Percentiles rank a stretch among this genome's conserved stretches.
phyloP scores from a whole-genome alignment of 1,284 basidiomycete species.

The Puccinia horiana region DNA sequence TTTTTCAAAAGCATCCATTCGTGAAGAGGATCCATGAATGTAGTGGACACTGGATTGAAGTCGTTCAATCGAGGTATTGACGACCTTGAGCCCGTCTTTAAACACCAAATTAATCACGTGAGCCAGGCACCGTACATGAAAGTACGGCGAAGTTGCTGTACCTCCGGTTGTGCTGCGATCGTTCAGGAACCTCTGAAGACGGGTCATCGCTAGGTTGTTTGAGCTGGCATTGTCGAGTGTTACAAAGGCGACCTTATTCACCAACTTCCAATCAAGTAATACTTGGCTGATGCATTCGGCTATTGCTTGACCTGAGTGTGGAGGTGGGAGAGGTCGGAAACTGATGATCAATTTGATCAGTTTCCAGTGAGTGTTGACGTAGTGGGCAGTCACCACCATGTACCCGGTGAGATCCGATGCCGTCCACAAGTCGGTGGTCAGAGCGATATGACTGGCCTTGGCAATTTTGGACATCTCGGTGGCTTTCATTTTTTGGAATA shows the following conservation, averaged over 20 bases:
- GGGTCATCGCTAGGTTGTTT: background rate
- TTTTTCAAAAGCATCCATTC: background rate
- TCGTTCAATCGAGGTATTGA: background rate
- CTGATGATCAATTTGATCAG: background rate
- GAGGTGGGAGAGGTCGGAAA: background rate
- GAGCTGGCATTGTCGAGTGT: background rate
- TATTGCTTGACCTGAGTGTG: background rate
- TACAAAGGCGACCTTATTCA: background rate
- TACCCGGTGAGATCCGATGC: background rate
- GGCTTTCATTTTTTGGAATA: background rate
- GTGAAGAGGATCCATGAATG: background rate
- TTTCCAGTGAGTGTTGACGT: background rate
- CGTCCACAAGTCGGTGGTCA: conserved; percentile 11
- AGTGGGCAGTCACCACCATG: background rate
- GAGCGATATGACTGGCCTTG: background rate
- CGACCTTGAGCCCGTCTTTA: background rate
- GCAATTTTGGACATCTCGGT: background rate
- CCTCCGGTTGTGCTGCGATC: background rate
- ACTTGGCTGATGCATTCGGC: background rate
- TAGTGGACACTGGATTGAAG: background rate
- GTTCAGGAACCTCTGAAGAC: background rate
- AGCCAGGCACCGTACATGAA: background rate
- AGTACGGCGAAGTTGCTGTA: background rate
- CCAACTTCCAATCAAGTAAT: background rate
- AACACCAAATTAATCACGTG: background rate